Evolutionary conservation across 2,329 filamentous ascomycete species (phyloP), one percentile per base, ranked within the genome.

Genomic region (Beauveria scarabaeidicola): DNA sequence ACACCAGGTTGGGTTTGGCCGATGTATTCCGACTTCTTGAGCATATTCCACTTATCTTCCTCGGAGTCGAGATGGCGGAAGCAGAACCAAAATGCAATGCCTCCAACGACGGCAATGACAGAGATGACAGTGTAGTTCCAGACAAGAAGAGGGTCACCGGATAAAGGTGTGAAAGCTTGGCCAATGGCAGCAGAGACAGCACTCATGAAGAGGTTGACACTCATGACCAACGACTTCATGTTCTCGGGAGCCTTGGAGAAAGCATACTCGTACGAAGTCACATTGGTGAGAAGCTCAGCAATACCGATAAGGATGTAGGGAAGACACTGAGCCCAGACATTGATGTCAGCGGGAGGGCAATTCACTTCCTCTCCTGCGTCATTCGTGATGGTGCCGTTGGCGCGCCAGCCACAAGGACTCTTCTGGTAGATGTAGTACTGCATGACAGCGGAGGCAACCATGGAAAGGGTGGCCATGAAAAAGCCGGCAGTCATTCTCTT

Each of bases 161-260:
- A 81, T 1, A 90, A 74, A 0, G 81, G 75, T 8, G 82, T 81
- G 43, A 89, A 80, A 1, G 85, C 86, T 74, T 90, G 84, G n/a
- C 85, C 86, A 53, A 91, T 74, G 40, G 88, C 87, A 32, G 85
- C 78, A 1, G 85, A 84, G 64, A 91, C 78, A 60, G 87, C 88
- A 32, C 78, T 85, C 79, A 84, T 90, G 75, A 88, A 86, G 43
- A 90, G 78, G 68, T 85, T 85, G 66, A 91, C 77, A 21, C 83
- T 82, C 72, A 82, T 79, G 66, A 92, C 87, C n/a, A 91, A 78
- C 1, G 85, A 88, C 64, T 87, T 86, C 89, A 92, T 92, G 76
- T 90, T 91, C 67, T 81, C 83, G 27, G 89, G 89, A 0, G 88
- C 87, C 73, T 90, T 90, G 70, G 85, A 86, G 75, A 85, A 91